Base-by-base conservation (phyloP, 805 yeast species). In the Maudiozyma pseudohumilis region DNA sequence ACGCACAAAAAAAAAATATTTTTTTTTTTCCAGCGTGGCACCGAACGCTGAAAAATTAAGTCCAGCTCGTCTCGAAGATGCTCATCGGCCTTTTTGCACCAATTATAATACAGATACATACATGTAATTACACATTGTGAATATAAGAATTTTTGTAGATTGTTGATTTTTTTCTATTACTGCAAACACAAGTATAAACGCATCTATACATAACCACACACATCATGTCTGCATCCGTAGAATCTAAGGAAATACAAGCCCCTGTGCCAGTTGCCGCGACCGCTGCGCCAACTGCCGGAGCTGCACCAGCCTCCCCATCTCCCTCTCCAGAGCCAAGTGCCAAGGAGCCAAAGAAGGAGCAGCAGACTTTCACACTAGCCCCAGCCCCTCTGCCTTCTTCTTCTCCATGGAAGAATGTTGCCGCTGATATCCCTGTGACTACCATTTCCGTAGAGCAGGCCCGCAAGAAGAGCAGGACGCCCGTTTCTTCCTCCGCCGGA, bases 311-410 rank as follows among this genome's bases (percentile, higher is more conserved):
- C 5, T 32, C 28, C 18, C 34, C 18, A 18, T 35, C n/a, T 26
- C 27, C 9, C n/a, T n/a, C n/a, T n/a, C 29, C 28, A 11, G 40
- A 32, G 13, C 32, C 32, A n/a, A 33, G 22, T 5, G 28, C 21
- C 9, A 21, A 13, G 10, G 31, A 32, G 31, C 40, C 43, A 32
- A 40, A 36, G 12, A 29, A 29, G 20, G 23, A 29, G 20, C 16
- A 29, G 15, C 32, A 29, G 20, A 18, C 32, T 9, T 29, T 29
- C 13, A 41, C 39, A n/a, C 45, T 55, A 41, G 47, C 58, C 23
- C 59, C 59, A 15, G 63, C 63, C 33, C 61, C 63, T n/a, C 36
- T 56, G 31, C 63, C 63, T 37, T 49, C 53, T 16, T 45, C 47
- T 12, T 55, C 60, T 8, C 60, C 63, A 30, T 58, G 63, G 63